phyloP scores from a whole-genome alignment of 257 asterid species.

The Mentha longifolia region DNA sequence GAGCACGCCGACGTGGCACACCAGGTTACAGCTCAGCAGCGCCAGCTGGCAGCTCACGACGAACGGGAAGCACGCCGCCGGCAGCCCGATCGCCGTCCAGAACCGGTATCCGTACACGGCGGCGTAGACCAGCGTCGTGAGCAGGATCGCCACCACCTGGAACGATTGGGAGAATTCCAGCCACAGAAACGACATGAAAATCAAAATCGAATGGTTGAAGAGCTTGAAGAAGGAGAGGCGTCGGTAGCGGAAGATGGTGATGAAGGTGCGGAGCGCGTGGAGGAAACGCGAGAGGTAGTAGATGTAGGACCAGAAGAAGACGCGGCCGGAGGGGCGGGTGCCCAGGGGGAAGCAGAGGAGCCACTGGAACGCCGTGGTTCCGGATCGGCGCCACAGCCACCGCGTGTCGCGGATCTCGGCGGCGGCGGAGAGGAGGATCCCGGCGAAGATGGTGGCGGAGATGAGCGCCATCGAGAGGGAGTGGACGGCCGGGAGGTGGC shows the following conservation, averaged over 20 bases:
- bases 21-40: conserved; percentile 61
- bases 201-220: conserved; percentile 63
- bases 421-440: conserved; percentile 64
- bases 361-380: conserved; percentile 71
- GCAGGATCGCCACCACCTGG: conserved; percentile 66
- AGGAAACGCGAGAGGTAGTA: conserved; percentile 73
- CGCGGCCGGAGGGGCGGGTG: conserved; percentile 86
- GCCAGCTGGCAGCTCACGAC: conserved; percentile 64
- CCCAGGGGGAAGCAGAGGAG: conserved; percentile 77
- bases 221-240: conserved; percentile 52
- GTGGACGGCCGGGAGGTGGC: conserved; percentile 74
- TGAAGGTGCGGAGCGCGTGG: conserved; percentile 59
- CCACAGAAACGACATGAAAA: conserved; percentile 74
- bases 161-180: conserved; percentile 85
- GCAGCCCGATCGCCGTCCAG: conserved; percentile 83
- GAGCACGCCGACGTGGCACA: conserved; percentile 75
- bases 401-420: conserved; percentile 82
- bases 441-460: conserved; percentile 70
- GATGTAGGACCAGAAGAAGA: conserved; percentile 81
- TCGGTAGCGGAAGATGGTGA: conserved; percentile 48
- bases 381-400: conserved; percentile 69
- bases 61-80: conserved; percentile 69
- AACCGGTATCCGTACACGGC: conserved; percentile 80
- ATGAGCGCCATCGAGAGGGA: conserved; percentile 68
- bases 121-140: conserved; percentile 55